phyloP scores from a whole-genome alignment of 1,284 basidiomycete genomes.

The Hemileia vastatrix region DNA sequence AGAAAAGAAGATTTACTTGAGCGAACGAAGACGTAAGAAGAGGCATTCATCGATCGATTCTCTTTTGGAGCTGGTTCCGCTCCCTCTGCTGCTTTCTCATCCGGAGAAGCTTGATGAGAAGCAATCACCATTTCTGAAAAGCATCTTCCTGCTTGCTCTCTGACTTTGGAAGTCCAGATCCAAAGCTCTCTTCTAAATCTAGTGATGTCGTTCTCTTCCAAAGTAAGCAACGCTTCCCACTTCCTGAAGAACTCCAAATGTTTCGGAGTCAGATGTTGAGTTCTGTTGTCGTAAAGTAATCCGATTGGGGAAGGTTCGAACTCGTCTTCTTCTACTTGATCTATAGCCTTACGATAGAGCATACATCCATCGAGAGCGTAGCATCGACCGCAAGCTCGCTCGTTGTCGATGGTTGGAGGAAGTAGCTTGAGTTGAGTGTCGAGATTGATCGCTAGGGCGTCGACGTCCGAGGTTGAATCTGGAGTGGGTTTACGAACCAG shows the following conservation, averaged over 20 bases:
- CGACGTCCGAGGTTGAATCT: neutral
- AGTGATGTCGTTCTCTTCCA: conserved; percentile 81
- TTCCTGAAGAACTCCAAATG: conserved; percentile 73
- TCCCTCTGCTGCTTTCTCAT: conserved; percentile 46
- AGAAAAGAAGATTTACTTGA: conserved; percentile 1
- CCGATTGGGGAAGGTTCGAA: conserved; percentile 53
- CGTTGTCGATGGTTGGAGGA: conserved; percentile 76
- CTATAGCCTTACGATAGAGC: conserved; percentile 67
- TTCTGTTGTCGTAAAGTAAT: conserved; percentile 66
- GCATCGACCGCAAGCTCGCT: conserved; percentile 66
- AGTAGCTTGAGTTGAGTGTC: conserved; percentile 53
- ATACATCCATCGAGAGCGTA: conserved; percentile 78
- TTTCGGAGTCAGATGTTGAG: conserved; percentile 59
- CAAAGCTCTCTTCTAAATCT: conserved; percentile 81
- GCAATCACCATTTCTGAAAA: conserved; percentile 67
- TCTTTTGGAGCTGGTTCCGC: conserved; percentile 45
- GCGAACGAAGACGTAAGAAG: neutral
- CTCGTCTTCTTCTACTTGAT: conserved; percentile 40
- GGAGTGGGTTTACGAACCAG: conserved; percentile 47
- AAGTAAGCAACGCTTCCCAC: conserved; percentile 76
- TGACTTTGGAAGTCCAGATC: conserved; percentile 71
- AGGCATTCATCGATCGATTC: neutral
- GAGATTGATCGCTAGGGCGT: neutral
- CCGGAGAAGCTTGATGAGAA: conserved; percentile 32
- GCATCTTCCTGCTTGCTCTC: conserved; percentile 64